Percentiles rank a stretch among this genome's conserved stretches.
Conservation (phyloP, 768 basidiomycete species). For the Leccinum ochraceum region DNA sequence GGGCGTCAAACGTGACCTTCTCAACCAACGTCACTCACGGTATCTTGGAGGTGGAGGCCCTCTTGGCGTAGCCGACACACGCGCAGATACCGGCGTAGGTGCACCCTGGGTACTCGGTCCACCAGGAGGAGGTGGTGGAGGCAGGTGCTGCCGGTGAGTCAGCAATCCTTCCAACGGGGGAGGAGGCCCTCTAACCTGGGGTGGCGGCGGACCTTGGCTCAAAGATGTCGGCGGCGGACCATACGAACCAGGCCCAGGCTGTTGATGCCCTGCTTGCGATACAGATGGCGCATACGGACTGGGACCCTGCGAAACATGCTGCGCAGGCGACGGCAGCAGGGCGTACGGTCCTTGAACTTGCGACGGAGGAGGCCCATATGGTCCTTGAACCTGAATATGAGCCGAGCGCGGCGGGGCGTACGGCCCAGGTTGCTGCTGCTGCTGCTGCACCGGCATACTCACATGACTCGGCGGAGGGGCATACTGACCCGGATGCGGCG, state of each 20-base stretch:
- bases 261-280: slow-evolving; percentile 11
- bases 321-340: slow-evolving; percentile 15
- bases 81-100: slow-evolving; percentile 26
- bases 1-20: not conserved
- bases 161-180: slow-evolving; percentile 30
- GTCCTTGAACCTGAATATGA: slow-evolving; percentile 15
- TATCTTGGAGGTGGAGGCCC: slow-evolving; percentile 54
- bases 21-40: slow-evolving; percentile 44
- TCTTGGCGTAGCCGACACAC: slow-evolving; percentile 35
- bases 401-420: slow-evolving; percentile 20
- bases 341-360: slow-evolving; percentile 21
- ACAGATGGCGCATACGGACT: slow-evolving; percentile 22
- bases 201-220: slow-evolving; percentile 31
- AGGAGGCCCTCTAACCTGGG: slow-evolving; percentile 28
- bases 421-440: slow-evolving; percentile 26
- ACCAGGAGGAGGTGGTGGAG: slow-evolving; percentile 30
- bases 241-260: slow-evolving; percentile 21
- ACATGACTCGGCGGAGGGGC: slow-evolving; percentile 21
- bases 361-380: slow-evolving; percentile 31
- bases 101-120: slow-evolving; percentile 28
- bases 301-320: not conserved
- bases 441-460: slow-evolving; percentile 14
- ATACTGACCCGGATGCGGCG: slow-evolving; percentile 34
- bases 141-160: slow-evolving; percentile 22
- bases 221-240: slow-evolving; percentile 32